Percentiles rank a stretch among this genome's conserved stretches.
Evolutionary conservation across 2,329 filamentous ascomycete species (phyloP).

Genomic region (Aspergillus transmontanensis): DNA sequence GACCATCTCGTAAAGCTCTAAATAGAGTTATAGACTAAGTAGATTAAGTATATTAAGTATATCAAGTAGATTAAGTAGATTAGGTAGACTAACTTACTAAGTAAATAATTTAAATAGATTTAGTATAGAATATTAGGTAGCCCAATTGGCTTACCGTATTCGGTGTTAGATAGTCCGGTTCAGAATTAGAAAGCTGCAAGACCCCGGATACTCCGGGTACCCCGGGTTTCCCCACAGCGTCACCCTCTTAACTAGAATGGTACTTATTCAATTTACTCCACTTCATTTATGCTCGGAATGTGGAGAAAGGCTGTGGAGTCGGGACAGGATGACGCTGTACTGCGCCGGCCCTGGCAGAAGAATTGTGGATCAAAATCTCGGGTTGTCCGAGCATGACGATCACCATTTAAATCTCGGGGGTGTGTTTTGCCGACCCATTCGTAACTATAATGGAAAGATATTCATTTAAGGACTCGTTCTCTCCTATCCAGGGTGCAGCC

Average conservation of each 20-base stretch:
- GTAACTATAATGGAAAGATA: neutral
- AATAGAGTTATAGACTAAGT: no score
- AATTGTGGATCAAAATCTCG: neutral
- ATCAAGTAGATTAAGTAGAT: no score
- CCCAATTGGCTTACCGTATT: no score
- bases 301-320: neutral
- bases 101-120: no score
- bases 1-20: no score
- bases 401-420: neutral
- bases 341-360: neutral
- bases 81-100: no score
- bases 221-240: neutral
- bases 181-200: neutral
- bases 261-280: neutral
- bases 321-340: neutral
- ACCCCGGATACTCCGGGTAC: neutral
- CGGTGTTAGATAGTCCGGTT: neutral
- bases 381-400: constrained; percentile 1
- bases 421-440: neutral
- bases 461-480: neutral
- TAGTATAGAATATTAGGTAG: no score
- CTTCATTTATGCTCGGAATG: neutral
- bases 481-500: neutral
- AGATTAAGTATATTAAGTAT: no score
- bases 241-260: neutral